Percentiles rank a stretch among this genome's conserved stretches.
phyloP scores from a whole-genome alignment of 768 basidiomycete species.

The Pisolithus albus region DNA sequence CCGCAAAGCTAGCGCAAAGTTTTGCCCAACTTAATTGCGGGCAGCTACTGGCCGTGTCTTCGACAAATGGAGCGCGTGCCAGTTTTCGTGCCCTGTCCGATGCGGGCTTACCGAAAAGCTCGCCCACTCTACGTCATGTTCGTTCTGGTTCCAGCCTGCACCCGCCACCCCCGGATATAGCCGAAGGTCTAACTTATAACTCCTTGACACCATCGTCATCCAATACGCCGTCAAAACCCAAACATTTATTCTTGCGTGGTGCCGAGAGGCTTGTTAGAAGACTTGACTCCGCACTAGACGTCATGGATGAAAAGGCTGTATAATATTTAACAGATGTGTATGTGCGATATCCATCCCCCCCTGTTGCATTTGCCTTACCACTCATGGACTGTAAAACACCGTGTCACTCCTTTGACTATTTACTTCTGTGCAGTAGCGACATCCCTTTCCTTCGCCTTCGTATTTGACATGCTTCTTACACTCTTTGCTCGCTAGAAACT shows the following conservation, averaged over 20 bases:
- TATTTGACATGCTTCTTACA: too few species aligned
- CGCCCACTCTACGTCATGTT: slow-evolving; percentile 15
- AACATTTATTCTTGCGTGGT: neutral
- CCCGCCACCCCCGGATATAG: slow-evolving; percentile 8
- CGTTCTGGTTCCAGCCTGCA: slow-evolving; percentile 24
- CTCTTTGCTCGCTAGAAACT: too few species aligned
- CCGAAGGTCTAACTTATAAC: neutral
- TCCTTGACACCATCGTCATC: neutral
- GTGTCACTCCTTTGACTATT: too few species aligned
- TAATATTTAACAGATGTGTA: neutral
- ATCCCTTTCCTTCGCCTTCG: too few species aligned
- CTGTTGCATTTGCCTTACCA: too few species aligned
- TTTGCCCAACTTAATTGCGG: slow-evolving; percentile 4
- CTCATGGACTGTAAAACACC: too few species aligned
- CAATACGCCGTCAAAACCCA: neutral
- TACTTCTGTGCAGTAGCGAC: too few species aligned
- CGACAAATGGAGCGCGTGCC: neutral
- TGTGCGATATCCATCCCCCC: too few species aligned
- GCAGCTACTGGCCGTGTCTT: neutral
- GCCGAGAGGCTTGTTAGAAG: neutral
- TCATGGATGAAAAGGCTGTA: neutral
- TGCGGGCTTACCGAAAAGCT: neutral
- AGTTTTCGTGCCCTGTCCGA: neutral
- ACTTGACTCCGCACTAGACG: neutral
- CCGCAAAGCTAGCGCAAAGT: slow-evolving; percentile 2